phyloP scores from a whole-genome alignment of 2,329 filamentous ascomycete species.

The Xylaria sp. region DNA sequence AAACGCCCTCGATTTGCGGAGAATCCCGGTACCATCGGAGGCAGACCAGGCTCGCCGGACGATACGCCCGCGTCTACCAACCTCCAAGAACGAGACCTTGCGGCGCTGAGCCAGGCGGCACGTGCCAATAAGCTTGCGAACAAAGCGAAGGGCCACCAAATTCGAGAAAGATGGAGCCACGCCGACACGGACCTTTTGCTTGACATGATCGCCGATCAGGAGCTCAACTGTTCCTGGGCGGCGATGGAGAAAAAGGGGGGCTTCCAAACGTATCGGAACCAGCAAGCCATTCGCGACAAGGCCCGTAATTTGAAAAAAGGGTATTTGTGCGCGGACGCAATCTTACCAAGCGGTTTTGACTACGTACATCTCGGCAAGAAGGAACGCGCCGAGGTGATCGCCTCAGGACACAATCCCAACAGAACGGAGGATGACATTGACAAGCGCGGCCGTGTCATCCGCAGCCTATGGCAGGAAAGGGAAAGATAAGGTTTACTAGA shows the following conservation, averaged over 20 bases:
- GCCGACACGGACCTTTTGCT: slow-evolving; percentile 51
- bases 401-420: slow-evolving; percentile 54
- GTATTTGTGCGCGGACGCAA: slow-evolving; percentile 51
- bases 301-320: slow-evolving; percentile 63
- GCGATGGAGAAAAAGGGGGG: slow-evolving; percentile 43
- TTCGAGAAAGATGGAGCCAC: slow-evolving; percentile 49
- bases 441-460: slow-evolving; percentile 45
- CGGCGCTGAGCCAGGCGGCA: slow-evolving; percentile 30
- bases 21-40: background rate
- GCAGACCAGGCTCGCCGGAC: slow-evolving; percentile 7
- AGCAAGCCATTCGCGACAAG: slow-evolving; percentile 63
- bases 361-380: slow-evolving; percentile 56
- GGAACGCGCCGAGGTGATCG: slow-evolving; percentile 50
- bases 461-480: slow-evolving; percentile 38
- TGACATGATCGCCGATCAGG: slow-evolving; percentile 46
- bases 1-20: slow-evolving; percentile 29
- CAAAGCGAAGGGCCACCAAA: slow-evolving; percentile 34
- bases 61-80: slow-evolving; percentile 11
- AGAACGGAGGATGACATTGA: slow-evolving; percentile 55
- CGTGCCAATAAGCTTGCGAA: slow-evolving; percentile 26
- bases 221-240: slow-evolving; percentile 47
- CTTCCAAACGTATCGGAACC: slow-evolving; percentile 54
- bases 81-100: slow-evolving; percentile 26
- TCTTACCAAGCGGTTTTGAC: slow-evolving; percentile 57
- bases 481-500: background rate